Percentiles rank a stretch among this genome's conserved stretches.
These are phyloP conservation scores for Ajuga chamaepitys DNA, from an alignment of 257 asterid genomes.

Conservation along the genomic window DNA sequence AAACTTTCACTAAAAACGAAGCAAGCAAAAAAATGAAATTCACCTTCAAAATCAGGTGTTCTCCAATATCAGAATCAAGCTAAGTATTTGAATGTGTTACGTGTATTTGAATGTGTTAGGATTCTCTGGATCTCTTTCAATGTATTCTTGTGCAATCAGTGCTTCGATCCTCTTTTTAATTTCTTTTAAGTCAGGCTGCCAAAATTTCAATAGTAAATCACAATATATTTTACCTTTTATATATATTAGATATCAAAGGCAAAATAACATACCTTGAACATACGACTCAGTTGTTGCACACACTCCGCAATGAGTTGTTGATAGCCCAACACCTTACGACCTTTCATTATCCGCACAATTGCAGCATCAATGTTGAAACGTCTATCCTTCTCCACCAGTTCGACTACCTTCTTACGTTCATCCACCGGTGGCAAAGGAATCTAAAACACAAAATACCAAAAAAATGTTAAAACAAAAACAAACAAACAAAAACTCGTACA, in stretches of 20 bases:
- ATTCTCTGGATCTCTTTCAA: conserved; percentile 44
- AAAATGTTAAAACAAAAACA: too few species aligned
- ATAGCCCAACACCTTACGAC: conserved; percentile 41
- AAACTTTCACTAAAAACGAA: too few species aligned
- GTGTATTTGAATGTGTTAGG: conserved; percentile 29
- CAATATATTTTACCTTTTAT: too few species aligned
- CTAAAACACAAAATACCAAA: too few species aligned
- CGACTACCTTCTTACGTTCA: conserved; percentile 51
- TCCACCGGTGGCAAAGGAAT: conserved; percentile 51
- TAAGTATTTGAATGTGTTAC: conserved; percentile 38
- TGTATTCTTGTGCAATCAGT: conserved; percentile 17
- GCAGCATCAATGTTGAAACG: conserved; percentile 46
- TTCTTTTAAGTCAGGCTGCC: conserved; percentile 40
- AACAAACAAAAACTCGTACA: too few species aligned
- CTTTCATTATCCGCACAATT: conserved; percentile 57
- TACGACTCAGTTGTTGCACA: conserved; percentile 38
- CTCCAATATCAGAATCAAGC: too few species aligned
- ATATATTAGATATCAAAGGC: too few species aligned
- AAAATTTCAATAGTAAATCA: too few species aligned
- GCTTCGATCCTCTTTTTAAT: conserved; percentile 56
- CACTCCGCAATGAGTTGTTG: conserved; percentile 49
- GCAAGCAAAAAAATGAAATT: too few species aligned
- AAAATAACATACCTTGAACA: too few species aligned
- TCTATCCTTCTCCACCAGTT: conserved; percentile 45
- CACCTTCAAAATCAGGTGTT: too few species aligned